These are phyloP conservation scores for Phialophora chinensis DNA, from an alignment of 2,329 filamentous ascomycete genomes.

Conservation along the genomic window DNA sequence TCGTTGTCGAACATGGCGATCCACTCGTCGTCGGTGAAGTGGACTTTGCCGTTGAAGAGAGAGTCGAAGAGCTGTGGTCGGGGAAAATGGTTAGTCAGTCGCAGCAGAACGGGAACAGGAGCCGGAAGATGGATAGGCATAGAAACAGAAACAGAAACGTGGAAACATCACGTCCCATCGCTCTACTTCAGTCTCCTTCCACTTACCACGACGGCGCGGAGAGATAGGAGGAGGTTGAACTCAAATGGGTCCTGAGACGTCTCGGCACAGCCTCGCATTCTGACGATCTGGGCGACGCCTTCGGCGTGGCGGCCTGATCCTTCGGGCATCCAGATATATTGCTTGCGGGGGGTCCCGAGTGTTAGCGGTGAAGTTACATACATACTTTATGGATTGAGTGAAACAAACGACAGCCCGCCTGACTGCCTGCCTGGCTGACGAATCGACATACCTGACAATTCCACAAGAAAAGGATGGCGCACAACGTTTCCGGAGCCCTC, in stretches of 20 bases:
- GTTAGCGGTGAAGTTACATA: neutral
- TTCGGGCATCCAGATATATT: slow-evolving; percentile 38
- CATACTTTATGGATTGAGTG: neutral
- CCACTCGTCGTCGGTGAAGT: slow-evolving; percentile 28
- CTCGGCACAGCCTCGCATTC: slow-evolving; percentile 13
- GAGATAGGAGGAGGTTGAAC: slow-evolving; percentile 20
- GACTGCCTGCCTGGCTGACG: neutral
- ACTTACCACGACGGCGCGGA: slow-evolving; percentile 31
- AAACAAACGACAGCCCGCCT: too few species aligned
- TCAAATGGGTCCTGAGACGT: slow-evolving; percentile 20
- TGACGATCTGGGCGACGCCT: slow-evolving; percentile 43
- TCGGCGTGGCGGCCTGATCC: slow-evolving; percentile 43
- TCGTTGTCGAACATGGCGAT: slow-evolving; percentile 39
- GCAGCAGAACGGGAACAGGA: neutral
- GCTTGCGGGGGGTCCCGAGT: neutral
- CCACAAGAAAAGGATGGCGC: slow-evolving; percentile 42
- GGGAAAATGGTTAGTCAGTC: neutral
- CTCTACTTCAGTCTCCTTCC: neutral
- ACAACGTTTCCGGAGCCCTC: slow-evolving; percentile 40
- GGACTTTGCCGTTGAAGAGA: slow-evolving; percentile 25
- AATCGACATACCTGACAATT: slow-evolving; percentile 40
- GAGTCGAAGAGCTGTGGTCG: slow-evolving; percentile 26
- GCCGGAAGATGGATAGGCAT: too few species aligned
- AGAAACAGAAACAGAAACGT: neutral
- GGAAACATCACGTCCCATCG: too few species aligned